Percentiles rank a stretch among this genome's conserved stretches.
phyloP scores from a whole-genome alignment of 2,329 filamentous ascomycete genomes.

The Pseudohalonectria lignicola region DNA sequence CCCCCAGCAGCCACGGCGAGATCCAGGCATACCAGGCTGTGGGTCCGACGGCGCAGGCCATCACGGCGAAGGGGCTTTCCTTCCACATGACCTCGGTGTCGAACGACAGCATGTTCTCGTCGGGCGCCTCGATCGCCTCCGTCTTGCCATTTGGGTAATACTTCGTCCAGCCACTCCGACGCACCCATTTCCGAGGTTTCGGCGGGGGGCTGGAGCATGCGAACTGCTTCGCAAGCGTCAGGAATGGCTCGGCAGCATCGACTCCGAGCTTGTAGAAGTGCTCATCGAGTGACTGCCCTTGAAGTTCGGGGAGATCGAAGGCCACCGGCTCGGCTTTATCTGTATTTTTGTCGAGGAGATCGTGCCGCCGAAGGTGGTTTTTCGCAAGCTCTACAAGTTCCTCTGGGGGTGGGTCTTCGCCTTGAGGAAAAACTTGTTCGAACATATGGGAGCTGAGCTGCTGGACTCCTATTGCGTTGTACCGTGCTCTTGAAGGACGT shows the following conservation, averaged over 20 bases:
- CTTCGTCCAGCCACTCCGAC: constrained; percentile 84
- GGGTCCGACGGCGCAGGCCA: constrained; percentile 87
- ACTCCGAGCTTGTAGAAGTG: constrained; percentile 85
- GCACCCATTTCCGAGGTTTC: constrained; percentile 61
- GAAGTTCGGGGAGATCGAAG: constrained; percentile 73
- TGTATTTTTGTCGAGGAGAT: constrained; percentile 81
- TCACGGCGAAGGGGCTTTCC: constrained; percentile 82
- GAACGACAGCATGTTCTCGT: constrained; percentile 77
- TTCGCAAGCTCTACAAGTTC: constrained; percentile 70
- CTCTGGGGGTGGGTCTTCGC: constrained; percentile 43
- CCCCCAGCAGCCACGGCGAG: constrained; percentile 85
- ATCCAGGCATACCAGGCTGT: constrained; percentile 96
- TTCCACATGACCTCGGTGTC: constrained; percentile 98
- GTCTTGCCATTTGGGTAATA: constrained; percentile 65
- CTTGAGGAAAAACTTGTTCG: constrained; percentile 65
- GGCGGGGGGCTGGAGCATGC: constrained; percentile 47
- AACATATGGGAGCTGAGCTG: constrained; percentile 80
- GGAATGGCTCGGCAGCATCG: constrained; percentile 77
- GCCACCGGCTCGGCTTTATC: constrained; percentile 66
- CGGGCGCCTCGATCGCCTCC: constrained; percentile 63
- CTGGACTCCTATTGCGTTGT: constrained; percentile 91
- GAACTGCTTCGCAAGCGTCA: constrained; percentile 66
- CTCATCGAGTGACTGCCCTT: constrained; percentile 76
- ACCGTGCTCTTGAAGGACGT: constrained; percentile 52
- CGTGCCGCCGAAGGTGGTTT: constrained; percentile 75